Evolutionary conservation across 805 yeast genomes (phyloP).

Genomic region (Jamesozyma lodderae): DNA sequence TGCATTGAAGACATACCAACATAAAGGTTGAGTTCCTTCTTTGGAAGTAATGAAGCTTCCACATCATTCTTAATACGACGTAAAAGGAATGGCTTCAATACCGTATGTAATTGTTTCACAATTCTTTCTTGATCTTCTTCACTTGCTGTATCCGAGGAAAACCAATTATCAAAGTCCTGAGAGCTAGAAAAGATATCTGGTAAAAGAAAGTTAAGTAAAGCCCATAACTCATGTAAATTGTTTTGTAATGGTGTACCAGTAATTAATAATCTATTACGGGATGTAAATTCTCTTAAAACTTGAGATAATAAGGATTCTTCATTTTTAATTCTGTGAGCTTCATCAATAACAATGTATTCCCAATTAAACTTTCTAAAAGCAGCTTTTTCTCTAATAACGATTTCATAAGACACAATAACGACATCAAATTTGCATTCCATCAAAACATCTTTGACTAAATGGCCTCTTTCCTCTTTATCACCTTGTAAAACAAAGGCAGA

Average conservation of each 20-base stretch:
- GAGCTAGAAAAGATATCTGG: constrained; percentile 75
- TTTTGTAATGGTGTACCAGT: constrained; percentile 83
- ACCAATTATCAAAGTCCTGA: constrained; percentile 74
- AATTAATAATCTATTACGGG: constrained; percentile 59
- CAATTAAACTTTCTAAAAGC: constrained; percentile 57
- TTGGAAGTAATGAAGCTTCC: constrained; percentile 67
- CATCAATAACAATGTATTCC: constrained; percentile 74
- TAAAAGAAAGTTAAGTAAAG: constrained; percentile 60
- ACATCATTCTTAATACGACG: constrained; percentile 75
- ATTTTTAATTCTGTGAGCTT: constrained; percentile 73
- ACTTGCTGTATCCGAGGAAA: constrained; percentile 34
- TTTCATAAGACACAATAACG: constrained; percentile 63
- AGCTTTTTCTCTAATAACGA: constrained; percentile 66
- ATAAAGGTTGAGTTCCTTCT: constrained; percentile 66
- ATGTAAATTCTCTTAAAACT: constrained; percentile 62
- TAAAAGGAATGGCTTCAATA: constrained; percentile 62
- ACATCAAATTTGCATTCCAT: constrained; percentile 63
- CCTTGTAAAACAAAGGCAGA: constrained; percentile 65
- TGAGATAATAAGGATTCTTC: constrained; percentile 67
- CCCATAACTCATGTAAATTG: constrained; percentile 76
- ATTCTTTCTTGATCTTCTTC: constrained; percentile 42
- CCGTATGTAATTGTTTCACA: constrained; percentile 64
- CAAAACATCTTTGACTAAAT: constrained; percentile 42
- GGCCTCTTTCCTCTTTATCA: constrained; percentile 58
- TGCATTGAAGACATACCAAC: constrained; percentile 73